Conservation (phyloP, 225 moss, liverwort and hornwort species). For the Climacium dendroides region DNA sequence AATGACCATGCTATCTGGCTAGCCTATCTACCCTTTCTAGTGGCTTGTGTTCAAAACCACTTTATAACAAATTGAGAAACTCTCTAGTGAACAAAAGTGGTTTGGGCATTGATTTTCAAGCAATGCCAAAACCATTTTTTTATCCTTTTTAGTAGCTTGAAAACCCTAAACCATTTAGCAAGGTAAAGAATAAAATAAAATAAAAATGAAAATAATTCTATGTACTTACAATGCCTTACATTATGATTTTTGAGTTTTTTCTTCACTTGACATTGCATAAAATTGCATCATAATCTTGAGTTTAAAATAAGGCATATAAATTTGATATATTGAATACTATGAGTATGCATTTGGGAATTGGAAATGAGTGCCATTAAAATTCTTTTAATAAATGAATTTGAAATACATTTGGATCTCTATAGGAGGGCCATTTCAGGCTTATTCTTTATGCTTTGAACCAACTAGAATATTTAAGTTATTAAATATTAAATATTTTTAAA, state of each 20-base stretch:
- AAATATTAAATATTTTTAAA: too few species aligned
- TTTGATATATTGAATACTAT: background rate
- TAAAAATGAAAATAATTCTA: background rate
- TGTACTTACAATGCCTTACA: background rate
- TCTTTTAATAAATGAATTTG: too few species aligned
- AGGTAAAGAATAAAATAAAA: background rate
- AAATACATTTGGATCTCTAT: too few species aligned
- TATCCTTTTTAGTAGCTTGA: too few species aligned
- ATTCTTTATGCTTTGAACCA: too few species aligned
- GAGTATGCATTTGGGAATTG: background rate
- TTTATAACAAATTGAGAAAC: too few species aligned
- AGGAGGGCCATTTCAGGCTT: too few species aligned
- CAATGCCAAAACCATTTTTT: too few species aligned
- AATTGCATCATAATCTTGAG: background rate
- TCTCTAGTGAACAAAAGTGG: too few species aligned
- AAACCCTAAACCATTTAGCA: too few species aligned
- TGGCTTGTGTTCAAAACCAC: background rate
- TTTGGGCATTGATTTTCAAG: too few species aligned
- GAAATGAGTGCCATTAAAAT: background rate
- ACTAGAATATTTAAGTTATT: too few species aligned
- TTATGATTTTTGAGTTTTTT: background rate
- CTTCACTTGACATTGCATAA: background rate
- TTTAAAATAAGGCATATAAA: background rate
- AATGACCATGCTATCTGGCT: accelerated
- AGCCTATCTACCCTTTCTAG: accelerated